These are phyloP conservation scores for Phytopythium sindhum DNA, from an alignment of 352 stramenopile genomes.

Conservation along the genomic window DNA sequence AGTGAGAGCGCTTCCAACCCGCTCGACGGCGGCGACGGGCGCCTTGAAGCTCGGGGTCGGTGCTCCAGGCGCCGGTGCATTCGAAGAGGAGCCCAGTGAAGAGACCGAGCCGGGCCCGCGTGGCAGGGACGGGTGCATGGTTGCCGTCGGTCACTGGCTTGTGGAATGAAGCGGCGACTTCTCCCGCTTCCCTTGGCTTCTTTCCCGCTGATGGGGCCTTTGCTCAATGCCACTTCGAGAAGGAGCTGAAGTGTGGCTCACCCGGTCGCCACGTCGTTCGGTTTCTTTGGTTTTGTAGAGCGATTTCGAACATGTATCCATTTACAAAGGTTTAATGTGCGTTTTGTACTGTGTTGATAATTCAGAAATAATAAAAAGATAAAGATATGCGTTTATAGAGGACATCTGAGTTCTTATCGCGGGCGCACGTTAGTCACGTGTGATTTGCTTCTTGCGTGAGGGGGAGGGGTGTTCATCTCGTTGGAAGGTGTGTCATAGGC, in stretches of 20 bases:
- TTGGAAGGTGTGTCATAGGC: background rate
- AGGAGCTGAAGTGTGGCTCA: background rate
- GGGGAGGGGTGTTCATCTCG: background rate
- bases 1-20: conserved; percentile 24
- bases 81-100: conserved; percentile 18
- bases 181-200: background rate
- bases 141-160: background rate
- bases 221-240: background rate
- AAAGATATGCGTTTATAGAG: background rate
- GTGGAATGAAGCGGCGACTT: background rate
- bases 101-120: conserved; percentile 25
- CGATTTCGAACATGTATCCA: background rate
- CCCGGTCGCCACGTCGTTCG: background rate
- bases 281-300: background rate
- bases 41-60: conserved; percentile 26
- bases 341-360: no score
- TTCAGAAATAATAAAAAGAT: background rate
- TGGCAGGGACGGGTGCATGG: conserved; percentile 36
- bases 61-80: conserved; percentile 3
- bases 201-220: background rate
- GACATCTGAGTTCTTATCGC: background rate
- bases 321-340: background rate
- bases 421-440: background rate
- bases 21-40: conserved; percentile 45
- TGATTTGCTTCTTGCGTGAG: conserved; percentile 3